Evolutionary conservation across 345 rosid species (phyloP).

Genomic region (Pelargonium nanum): DNA sequence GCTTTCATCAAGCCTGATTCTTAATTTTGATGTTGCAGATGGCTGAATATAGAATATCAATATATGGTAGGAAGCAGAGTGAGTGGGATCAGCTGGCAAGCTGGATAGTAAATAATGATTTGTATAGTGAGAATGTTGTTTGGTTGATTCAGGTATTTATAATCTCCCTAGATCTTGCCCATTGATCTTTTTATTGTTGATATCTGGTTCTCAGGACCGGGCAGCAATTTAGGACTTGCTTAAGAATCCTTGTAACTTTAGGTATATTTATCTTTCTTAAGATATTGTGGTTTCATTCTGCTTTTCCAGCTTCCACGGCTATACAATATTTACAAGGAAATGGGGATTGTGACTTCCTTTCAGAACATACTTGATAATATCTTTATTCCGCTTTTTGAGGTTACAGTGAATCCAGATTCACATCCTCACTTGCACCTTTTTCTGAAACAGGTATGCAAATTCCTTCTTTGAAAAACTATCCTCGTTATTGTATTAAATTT

Average conservation of each 20-base stretch:
- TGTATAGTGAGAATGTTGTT: conserved; percentile 94
- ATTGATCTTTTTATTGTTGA: neutral
- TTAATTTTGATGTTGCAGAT: too few species aligned
- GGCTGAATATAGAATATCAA: conserved; percentile 94
- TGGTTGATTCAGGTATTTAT: conserved; percentile 91
- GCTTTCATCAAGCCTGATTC: too few species aligned
- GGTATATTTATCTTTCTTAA: neutral
- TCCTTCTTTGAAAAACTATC: neutral
- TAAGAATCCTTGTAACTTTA: neutral
- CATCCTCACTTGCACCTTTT: conserved; percentile 98
- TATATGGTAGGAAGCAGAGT: conserved; percentile 96
- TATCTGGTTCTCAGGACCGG: neutral
- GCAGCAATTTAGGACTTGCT: too few species aligned
- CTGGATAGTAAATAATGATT: conserved; percentile 98
- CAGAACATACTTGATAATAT: conserved; percentile 98
- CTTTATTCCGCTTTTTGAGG: conserved; percentile 96
- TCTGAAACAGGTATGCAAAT: conserved; percentile 67
- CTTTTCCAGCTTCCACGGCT: conserved; percentile 79
- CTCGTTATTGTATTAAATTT: neutral
- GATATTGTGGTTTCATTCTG: neutral
- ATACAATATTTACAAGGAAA: conserved; percentile 91
- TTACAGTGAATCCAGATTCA: conserved; percentile 93
- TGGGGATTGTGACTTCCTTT: conserved; percentile 98
- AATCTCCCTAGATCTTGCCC: neutral
- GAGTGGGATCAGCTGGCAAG: conserved; percentile 99